These are phyloP conservation scores for Cocos nucifera DNA, from an alignment of 176 grass and related monocot genomes.

Conservation along the genomic window DNA sequence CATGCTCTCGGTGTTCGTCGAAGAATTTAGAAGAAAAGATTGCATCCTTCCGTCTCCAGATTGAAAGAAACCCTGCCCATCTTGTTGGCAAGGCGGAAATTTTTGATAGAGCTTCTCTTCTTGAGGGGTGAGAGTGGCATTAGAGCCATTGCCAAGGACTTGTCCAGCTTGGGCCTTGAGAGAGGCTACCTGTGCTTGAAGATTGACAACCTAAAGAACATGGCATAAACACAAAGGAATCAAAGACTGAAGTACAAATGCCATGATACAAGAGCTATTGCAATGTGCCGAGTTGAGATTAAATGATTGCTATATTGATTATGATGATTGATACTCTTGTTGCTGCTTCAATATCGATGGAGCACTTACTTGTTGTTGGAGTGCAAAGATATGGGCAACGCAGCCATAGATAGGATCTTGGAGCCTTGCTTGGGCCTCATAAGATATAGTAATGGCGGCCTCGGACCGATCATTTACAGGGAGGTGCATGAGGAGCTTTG, in stretches of 20 bases:
- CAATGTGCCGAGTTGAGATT: too few relatives aligned
- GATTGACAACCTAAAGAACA: conserved; percentile 58
- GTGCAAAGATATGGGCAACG: conserved; percentile 91
- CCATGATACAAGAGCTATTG: too few relatives aligned
- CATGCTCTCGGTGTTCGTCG: neutral
- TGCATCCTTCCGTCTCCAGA: conserved; percentile 16
- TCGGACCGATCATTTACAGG: conserved; percentile 68
- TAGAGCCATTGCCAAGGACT: conserved; percentile 24
- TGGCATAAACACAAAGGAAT: too few relatives aligned
- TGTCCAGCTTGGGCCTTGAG: conserved; percentile 58
- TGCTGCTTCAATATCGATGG: too few relatives aligned
- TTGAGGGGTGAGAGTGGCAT: neutral
- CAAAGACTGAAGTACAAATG: too few relatives aligned
- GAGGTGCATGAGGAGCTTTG: conserved; percentile 83
- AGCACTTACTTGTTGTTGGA: conserved; percentile 76
- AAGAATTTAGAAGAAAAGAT: neutral
- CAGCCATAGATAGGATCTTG: conserved; percentile 93
- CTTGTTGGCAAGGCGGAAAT: conserved; percentile 13
- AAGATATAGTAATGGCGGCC: conserved; percentile 87
- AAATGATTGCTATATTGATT: too few relatives aligned
- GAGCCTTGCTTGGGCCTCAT: conserved; percentile 83
- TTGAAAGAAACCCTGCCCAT: neutral
- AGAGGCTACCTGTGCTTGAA: conserved; percentile 78
- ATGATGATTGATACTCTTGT: too few relatives aligned
- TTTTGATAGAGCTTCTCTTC: conserved; percentile 24